phyloP scores from a whole-genome alignment of 495 filamentous ascomycete species.

The Penicillium desertorum region DNA sequence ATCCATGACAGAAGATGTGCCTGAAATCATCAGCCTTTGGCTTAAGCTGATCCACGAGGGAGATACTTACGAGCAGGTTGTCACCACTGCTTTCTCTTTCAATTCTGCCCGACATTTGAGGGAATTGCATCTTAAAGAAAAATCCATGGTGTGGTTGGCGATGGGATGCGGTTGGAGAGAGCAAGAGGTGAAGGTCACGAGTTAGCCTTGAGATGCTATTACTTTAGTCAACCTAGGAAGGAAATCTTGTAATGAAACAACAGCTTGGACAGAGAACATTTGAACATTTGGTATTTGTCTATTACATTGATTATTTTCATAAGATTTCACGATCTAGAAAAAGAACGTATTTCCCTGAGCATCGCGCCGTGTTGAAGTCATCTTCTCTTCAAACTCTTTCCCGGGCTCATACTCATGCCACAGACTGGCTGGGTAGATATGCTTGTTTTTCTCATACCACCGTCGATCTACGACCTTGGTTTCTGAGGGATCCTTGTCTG shows the following conservation, averaged over 20 bases:
- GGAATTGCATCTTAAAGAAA: conserved; percentile 74
- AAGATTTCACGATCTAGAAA: conserved; percentile 53
- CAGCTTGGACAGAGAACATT: conserved; percentile 1
- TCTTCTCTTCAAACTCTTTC: conserved; percentile 77
- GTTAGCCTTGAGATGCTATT: neutral
- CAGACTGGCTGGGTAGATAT: conserved; percentile 92
- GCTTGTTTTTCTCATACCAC: conserved; percentile 97
- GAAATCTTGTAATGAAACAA: neutral
- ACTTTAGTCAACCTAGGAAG: neutral
- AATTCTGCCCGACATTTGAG: conserved; percentile 75
- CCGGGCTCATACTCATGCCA: conserved; percentile 95
- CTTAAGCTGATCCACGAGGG: conserved; percentile 10
- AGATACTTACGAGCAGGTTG: conserved; percentile 73
- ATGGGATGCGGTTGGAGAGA: conserved; percentile 3
- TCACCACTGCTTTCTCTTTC: conserved; percentile 77
- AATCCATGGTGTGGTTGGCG: conserved; percentile 57
- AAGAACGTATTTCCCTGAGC: conserved; percentile 90
- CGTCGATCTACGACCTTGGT: conserved; percentile 95
- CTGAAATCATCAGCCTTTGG: conserved; percentile 43
- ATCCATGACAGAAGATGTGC: conserved; percentile 82
- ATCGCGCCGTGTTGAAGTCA: conserved; percentile 66
- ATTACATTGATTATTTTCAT: conserved; percentile 16
- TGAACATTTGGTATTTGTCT: conserved; percentile 14
- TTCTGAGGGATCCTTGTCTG: conserved; percentile 71
- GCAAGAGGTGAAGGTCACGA: conserved; percentile 15